Percentiles rank a stretch among this genome's conserved stretches.
These are phyloP conservation scores for Tylopilus balloui DNA, from an alignment of 768 basidiomycete genomes.

Conservation along the genomic window DNA sequence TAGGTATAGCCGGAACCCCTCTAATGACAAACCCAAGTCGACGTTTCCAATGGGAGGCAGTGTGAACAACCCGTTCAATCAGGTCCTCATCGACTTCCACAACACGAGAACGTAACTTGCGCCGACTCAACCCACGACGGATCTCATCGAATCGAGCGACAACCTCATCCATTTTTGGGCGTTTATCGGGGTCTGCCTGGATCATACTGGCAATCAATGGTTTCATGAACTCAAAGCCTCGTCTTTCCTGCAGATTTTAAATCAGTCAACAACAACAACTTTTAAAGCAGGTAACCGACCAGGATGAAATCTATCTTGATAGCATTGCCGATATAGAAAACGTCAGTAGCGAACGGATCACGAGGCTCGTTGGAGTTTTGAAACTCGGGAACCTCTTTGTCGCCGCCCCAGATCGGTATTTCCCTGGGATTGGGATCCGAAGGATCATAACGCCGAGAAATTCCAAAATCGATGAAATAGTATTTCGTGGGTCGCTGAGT, in stretches of 20 bases:
- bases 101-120: no score
- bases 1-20: no score
- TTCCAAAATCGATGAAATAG: not conserved
- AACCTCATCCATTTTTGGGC: no score
- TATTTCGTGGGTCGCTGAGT: not conserved
- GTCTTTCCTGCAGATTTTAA: not conserved
- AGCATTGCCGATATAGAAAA: not conserved
- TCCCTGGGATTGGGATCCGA: not conserved
- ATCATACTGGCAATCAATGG: no score
- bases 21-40: no score
- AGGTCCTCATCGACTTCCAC: no score
- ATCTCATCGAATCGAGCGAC: no score
- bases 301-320: not conserved
- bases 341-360: not conserved
- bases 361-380: not conserved
- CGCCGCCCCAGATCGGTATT: not conserved
- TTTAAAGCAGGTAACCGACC: not conserved
- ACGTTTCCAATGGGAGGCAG: no score
- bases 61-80: no score
- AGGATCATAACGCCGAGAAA: not conserved
- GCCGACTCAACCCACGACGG: no score
- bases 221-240: no score
- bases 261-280: not conserved
- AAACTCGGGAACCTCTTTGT: not conserved
- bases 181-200: no score